phyloP scores from a whole-genome alignment of 495 filamentous ascomycete species.

The Penicillium egyptiacum region DNA sequence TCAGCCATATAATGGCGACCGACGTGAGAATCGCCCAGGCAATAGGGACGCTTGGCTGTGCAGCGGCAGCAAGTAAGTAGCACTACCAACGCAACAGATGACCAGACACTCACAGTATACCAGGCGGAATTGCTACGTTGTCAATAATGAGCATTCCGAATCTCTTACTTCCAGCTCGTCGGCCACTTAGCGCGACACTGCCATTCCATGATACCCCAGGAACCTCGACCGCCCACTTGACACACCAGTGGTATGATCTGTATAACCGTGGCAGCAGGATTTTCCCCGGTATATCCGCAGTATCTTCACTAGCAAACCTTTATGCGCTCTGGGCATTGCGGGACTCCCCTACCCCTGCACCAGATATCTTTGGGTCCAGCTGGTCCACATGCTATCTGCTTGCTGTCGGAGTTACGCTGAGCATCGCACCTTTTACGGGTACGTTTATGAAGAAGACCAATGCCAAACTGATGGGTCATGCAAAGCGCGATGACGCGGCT shows the following conservation, averaged over 20 bases:
- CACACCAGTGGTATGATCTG: constrained; percentile 35
- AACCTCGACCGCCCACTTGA: constrained; percentile 22
- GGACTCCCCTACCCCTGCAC: constrained; percentile 10
- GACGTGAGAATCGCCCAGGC: constrained; percentile 26
- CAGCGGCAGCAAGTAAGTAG: constrained; percentile 25
- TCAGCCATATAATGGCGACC: not conserved
- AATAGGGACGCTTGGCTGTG: constrained; percentile 31
- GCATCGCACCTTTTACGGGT: constrained; percentile 36
- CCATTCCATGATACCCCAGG: constrained; percentile 13
- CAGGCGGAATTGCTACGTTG: constrained; percentile 29
- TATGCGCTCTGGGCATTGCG: constrained; percentile 32
- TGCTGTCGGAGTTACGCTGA: constrained; percentile 29
- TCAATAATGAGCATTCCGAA: constrained; percentile 28
- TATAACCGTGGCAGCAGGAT: constrained; percentile 30
- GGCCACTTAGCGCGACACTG: constrained; percentile 19
- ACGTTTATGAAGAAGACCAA: constrained; percentile 30
- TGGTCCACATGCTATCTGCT: constrained; percentile 24
- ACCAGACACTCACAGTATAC: not conserved
- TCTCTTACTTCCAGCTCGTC: constrained; percentile 24
- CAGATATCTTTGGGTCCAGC: constrained; percentile 3
- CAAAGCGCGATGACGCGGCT: constrained; percentile 25
- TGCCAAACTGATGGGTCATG: constrained; percentile 23
- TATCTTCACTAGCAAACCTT: constrained; percentile 30
- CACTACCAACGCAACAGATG: not conserved
- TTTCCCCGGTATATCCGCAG: constrained; percentile 22